Evolutionary conservation across 2,329 filamentous ascomycete genomes (phyloP).

Genomic region (Chaetomiaceae sp.): DNA sequence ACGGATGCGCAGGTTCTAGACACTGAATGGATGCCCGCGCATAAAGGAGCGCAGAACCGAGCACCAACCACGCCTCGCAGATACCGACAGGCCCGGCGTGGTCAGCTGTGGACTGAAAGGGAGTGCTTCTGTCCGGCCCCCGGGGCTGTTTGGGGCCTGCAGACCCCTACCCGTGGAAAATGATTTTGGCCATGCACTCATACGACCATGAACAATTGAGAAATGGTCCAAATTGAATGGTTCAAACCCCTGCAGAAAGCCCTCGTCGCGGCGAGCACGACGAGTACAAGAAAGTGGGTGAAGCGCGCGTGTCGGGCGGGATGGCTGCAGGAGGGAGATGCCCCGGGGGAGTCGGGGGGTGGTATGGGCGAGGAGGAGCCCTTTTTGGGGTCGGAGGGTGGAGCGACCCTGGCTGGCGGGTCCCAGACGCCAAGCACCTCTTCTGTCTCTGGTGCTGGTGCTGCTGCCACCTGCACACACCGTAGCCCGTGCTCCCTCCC

Average conservation of each 20-base stretch:
- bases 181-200: constrained; percentile 16
- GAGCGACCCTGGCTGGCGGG: constrained; percentile 23
- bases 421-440: constrained; percentile 19
- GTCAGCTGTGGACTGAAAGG: too few relatives aligned
- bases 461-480: too few relatives aligned
- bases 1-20: too few relatives aligned
- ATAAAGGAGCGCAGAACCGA: background rate
- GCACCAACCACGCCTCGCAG: too few relatives aligned
- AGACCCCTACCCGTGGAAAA: constrained; percentile 23
- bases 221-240: constrained; percentile 18
- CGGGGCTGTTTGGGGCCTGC: constrained; percentile 2
- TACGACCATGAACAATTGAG: constrained; percentile 17
- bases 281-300: constrained; percentile 58
- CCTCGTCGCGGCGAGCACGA: constrained; percentile 45
- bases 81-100: too few relatives aligned
- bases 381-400: constrained; percentile 24
- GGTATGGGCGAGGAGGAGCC: constrained; percentile 24
- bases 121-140: too few relatives aligned
- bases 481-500: constrained; percentile 20
- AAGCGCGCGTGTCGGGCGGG: constrained; percentile 32
- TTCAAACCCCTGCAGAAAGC: constrained; percentile 36
- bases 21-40: too few relatives aligned
- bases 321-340: constrained; percentile 29
- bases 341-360: constrained; percentile 31
- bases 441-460: too few relatives aligned